Evolutionary conservation across 495 filamentous ascomycete species (phyloP).

Genomic region (Talaromyces ruber): DNA sequence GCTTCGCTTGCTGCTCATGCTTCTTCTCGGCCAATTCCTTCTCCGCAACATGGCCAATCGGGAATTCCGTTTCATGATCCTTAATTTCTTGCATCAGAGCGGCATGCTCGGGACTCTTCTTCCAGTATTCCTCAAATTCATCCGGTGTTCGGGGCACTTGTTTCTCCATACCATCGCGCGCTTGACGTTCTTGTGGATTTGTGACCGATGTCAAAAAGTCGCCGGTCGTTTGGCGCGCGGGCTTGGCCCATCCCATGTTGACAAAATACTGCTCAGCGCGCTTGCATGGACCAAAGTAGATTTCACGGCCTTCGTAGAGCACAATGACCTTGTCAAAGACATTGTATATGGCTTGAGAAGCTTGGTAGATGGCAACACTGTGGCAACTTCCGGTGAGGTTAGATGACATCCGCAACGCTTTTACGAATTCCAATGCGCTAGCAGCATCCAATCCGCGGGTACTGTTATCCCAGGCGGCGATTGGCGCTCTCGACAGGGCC

Average conservation of each 20-base stretch:
- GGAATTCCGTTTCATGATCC: slow-evolving; percentile 33
- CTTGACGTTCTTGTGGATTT: slow-evolving; percentile 52
- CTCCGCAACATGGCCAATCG: slow-evolving; percentile 23
- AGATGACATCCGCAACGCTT: slow-evolving; percentile 64
- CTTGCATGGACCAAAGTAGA: slow-evolving; percentile 56
- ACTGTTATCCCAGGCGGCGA: slow-evolving; percentile 79
- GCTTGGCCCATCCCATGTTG: slow-evolving; percentile 51
- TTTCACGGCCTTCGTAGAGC: slow-evolving; percentile 55
- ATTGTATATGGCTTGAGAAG: slow-evolving; percentile 74
- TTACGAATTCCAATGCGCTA: slow-evolving; percentile 65
- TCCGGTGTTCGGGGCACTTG: slow-evolving; percentile 60
- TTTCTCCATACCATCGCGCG: slow-evolving; percentile 52
- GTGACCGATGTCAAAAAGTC: slow-evolving; percentile 72
- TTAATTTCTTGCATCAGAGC: slow-evolving; percentile 39
- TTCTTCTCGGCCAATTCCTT: slow-evolving; percentile 25
- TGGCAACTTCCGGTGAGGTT: slow-evolving; percentile 66
- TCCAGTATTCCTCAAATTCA: slow-evolving; percentile 59
- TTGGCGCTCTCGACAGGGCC: slow-evolving; percentile 62
- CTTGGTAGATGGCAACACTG: slow-evolving; percentile 79
- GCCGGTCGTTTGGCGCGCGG: slow-evolving; percentile 51
- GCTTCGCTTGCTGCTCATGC: slow-evolving; percentile 29
- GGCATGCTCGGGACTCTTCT: slow-evolving; percentile 42
- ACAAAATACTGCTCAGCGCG: slow-evolving; percentile 54
- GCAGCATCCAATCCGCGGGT: slow-evolving; percentile 79
- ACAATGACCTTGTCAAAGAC: slow-evolving; percentile 55